Evolutionary conservation across 768 basidiomycete genomes (phyloP).

Genomic region (Zangia roseola): DNA sequence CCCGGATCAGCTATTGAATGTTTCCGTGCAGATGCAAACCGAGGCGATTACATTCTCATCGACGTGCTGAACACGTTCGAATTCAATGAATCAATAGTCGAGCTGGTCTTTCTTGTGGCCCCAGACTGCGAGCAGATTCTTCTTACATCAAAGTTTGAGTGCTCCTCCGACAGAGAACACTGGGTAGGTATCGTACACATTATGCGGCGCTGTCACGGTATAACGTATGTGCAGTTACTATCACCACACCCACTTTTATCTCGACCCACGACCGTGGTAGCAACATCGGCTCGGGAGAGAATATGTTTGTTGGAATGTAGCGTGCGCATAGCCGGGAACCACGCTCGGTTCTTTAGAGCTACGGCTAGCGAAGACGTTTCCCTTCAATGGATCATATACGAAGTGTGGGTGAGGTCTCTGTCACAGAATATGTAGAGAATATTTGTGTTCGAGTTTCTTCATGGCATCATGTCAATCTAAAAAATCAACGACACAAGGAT

Average conservation of each 20-base stretch:
- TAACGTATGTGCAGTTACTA: conserved; percentile 8
- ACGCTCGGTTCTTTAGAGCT: conserved; percentile 31
- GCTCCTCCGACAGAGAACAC: conserved; percentile 27
- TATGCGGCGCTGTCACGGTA: neutral
- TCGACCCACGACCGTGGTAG: conserved; percentile 3
- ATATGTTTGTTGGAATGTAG: conserved; percentile 27
- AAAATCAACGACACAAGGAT: too few relatives aligned
- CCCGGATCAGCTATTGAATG: conserved; percentile 17
- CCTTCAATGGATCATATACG: conserved; percentile 38
- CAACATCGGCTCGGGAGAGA: neutral
- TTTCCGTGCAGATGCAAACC: conserved; percentile 16
- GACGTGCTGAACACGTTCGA: conserved; percentile 35
- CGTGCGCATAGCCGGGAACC: conserved; percentile 14
- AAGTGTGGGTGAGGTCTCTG: conserved; percentile 38
- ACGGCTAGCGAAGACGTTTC: conserved; percentile 26
- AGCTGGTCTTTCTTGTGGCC: conserved; percentile 39
- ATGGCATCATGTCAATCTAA: neutral
- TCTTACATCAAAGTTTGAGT: conserved; percentile 25
- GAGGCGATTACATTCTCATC: conserved; percentile 40
- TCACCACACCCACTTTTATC: conserved; percentile 14
- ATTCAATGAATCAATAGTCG: conserved; percentile 19
- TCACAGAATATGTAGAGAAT: conserved; percentile 6
- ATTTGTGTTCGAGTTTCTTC: neutral
- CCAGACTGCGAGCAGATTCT: conserved; percentile 33
- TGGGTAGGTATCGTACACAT: conserved; percentile 31